Evolutionary conservation across 441 rosid species (phyloP), one percentile per base, ranked within the genome.

Genomic region (Erodium trifolium): DNA sequence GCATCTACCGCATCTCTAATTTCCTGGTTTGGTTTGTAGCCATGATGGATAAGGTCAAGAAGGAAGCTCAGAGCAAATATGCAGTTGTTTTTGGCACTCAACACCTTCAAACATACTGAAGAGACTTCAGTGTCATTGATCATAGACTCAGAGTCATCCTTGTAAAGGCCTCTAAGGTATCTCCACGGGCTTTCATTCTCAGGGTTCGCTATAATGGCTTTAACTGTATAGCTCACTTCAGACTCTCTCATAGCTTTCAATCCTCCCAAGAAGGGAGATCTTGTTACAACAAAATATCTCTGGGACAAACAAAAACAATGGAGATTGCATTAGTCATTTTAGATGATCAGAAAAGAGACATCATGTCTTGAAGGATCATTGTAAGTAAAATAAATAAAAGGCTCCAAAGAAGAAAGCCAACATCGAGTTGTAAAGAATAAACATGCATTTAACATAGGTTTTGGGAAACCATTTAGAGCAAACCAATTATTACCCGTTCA

Each of bases 151-250:
- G 53, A 67, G 55, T 86, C 81, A 19, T 74, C 92, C 70, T 82
- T 86, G 88, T 88, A 92, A 67, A 92, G 94, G 19, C 96, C 97
- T 64, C 84, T 83, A 55, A 90, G 90, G 85, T 90, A 94, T 51
- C 97, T 81, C 97, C 99, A 94, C 2, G 94, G 87, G 71, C 97
- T 86, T 83, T 92, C 98, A 12, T 94, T 94, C 70, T 81, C 88
- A 0, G 98, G 94, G 75, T 79, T 75, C 3, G 71, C 60, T 62
- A 82, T 10, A 65, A 94, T 86, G 71, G 96, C 92, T 72, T 85
- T 78, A n/a, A 83, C 67, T 23, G 91, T 79, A 81, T 81, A 94
- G 69, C 77, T 83, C 53, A 87, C 92, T 88, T 94, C 99, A 34
- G 94, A 85, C 43, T 78, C 87, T 76, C 94, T 86, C 88, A 82